Base-by-base conservation (phyloP, 208 protist genomes). In the Eutreptiella sp. region DNA sequence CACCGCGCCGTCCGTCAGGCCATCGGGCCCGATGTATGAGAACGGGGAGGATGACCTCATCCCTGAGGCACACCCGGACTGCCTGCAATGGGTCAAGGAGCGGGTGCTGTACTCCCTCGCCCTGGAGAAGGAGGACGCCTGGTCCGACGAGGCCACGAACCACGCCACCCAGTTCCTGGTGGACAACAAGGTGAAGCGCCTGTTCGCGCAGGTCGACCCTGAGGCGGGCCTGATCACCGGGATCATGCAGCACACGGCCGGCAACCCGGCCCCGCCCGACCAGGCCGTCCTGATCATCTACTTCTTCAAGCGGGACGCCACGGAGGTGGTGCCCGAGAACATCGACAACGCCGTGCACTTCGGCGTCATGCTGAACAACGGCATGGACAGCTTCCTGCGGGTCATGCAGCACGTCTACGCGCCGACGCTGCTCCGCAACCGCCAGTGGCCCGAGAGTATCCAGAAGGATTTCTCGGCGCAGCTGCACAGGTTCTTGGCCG, bases 401-500 rank as follows among this genome's bases (percentile, higher is more conserved):
- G 53, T 77, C 23, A 75, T 93, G 61, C 83, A 83, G 19, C 69
- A 75, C 29, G 73, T 89, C 19, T 76, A 86, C 29, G 76, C 84
- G 61, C 88, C 87, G 29, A 83, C 83, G 41, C 72, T 93, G 31
- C 73, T 92, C 42, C 63, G 70, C 32, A 90, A 90, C 61, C 76
- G 76, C 45, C 31, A 1, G 4, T 96, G 92, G 92, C 92, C 92
- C 5, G 91, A 89, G 36, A 93, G 85, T 72, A 89, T 97, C 45
- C 76, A 93, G 71, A 96, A 95, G 68, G 92, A 97, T 53, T 94
- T 97, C 43, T 69, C 83, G 27, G 77, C 81, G 0, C 72, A 94
- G 16, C 61, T 97, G 42, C 90, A 98, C 73, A 92, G 90, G 52
- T 98, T 97, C 73, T 95, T 98, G 88, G 94, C 94, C 11, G 80